These are phyloP conservation scores for Keqinozyma sinolaborantium DNA, from an alignment of 1,139 yeast genomes.

Conservation along the genomic window DNA sequence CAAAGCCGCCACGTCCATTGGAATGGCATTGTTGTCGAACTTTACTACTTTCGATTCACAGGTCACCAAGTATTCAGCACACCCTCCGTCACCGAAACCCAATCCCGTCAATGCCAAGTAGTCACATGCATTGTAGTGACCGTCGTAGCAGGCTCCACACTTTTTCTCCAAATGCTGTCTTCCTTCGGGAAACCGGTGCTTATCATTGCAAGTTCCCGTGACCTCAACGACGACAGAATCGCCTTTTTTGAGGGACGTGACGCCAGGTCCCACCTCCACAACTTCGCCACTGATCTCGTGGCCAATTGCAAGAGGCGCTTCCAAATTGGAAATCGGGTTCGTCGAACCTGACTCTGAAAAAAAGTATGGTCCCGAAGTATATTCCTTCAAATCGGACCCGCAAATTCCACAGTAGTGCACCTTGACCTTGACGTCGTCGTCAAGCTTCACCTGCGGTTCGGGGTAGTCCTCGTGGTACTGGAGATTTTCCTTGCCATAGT, in stretches of 20 bases:
- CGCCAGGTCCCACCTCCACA: constrained; percentile 21
- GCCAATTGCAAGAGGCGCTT: constrained; percentile 35
- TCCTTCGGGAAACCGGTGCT: constrained; percentile 23
- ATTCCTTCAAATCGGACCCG: constrained; percentile 58
- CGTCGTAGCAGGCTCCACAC: constrained; percentile 43
- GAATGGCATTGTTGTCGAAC: constrained; percentile 28
- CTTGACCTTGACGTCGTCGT: constrained; percentile 48
- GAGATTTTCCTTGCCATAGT: constrained; percentile 47
- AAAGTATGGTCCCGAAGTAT: constrained; percentile 49
- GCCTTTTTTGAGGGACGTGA: constrained; percentile 25
- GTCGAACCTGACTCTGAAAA: constrained; percentile 22
- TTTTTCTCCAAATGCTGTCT: constrained; percentile 18
- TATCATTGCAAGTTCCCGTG: constrained; percentile 48
- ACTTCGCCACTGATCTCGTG: constrained; percentile 53
- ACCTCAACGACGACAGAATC: constrained; percentile 52
- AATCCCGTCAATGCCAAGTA: constrained; percentile 41
- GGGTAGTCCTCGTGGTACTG: constrained; percentile 38
- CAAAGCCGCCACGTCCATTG: constrained; percentile 45
- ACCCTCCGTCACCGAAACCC: constrained; percentile 44
- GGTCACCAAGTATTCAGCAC: constrained; percentile 40
- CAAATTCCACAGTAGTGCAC: constrained; percentile 57
- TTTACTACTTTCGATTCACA: constrained; percentile 31
- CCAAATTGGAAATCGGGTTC: constrained; percentile 15
- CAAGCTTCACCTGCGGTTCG: constrained; percentile 41
- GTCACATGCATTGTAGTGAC: constrained; percentile 45